Evolutionary conservation across 2,329 filamentous ascomycete genomes (phyloP).

Genomic region (Calonectria naviculata): DNA sequence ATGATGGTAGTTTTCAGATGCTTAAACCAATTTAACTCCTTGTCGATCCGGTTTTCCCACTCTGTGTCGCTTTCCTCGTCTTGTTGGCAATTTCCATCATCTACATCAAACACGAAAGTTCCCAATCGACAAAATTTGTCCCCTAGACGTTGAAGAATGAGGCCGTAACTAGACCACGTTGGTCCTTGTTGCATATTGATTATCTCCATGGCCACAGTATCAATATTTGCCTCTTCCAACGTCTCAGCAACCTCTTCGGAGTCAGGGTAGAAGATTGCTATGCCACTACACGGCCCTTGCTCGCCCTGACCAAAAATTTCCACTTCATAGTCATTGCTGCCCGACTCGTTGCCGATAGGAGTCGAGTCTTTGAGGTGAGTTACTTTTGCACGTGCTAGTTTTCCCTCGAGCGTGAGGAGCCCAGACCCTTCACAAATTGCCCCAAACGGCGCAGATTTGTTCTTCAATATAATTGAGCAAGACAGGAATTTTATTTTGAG

Average conservation of each 20-base stretch:
- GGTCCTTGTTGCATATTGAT: constrained; percentile 1
- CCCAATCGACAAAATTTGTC: neutral
- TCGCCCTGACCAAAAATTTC: neutral
- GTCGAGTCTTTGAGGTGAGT: neutral
- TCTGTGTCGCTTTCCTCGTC: neutral
- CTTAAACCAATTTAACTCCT: neutral
- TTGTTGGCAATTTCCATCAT: neutral
- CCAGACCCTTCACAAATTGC: neutral
- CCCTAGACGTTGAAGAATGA: neutral
- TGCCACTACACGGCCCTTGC: neutral
- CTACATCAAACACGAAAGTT: neutral
- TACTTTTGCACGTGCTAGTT: neutral
- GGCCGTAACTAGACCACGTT: neutral
- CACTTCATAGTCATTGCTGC: neutral
- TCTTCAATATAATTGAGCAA: neutral
- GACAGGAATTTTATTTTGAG: neutral
- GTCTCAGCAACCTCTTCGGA: neutral
- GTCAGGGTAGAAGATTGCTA: neutral
- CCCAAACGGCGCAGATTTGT: neutral
- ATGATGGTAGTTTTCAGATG: neutral
- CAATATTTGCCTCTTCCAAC: neutral
- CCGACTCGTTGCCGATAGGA: neutral
- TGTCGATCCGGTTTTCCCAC: neutral
- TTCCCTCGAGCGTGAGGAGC: neutral
- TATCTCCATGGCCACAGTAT: neutral